Base-by-base conservation (phyloP, 177 flowering plant species). In the Vitis hybrid region DNA sequence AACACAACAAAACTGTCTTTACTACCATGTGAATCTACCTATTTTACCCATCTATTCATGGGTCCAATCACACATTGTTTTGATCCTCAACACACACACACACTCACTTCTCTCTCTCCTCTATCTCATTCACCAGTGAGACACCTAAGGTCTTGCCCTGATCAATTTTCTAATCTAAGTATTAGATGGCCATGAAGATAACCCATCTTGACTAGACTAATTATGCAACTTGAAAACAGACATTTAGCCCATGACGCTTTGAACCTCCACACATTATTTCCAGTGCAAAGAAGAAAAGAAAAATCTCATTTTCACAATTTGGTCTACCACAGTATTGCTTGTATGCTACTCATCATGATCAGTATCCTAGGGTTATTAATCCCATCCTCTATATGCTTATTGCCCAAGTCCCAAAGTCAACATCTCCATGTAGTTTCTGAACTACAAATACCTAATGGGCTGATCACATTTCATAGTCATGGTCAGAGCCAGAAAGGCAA, bases 201-300 rank as follows among this genome's bases (percentile, higher is more conserved):
- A 68, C 21, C 66, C 49, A 64, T 41, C 71, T 70, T 77, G 76
- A 69, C 74, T 73, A 21, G 74, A 56, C 74, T 57, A 73, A 73
- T 65, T 53, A 70, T 55, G 74, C 68, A 73, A 70, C 48, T 48
- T 58, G 74, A 77, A 56, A 57, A 35, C 18, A 53, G 48, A 61
- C 50, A 41, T 41, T 41, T 41, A 41, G 48, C 62, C n/a, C 13
- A 3, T 27, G 55, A 10, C 18, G 46, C 15, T 13, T 53, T 61
- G 18, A 30, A 30, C 1, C 32, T 30, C 59, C 68, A 48, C 35
- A 46, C 24, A 49, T 27, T 71, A 24, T 15, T 59, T 2, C 24
- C n/a, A 35, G 63, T 71, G 51, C 73, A 64, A 17, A 64, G 58
- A 24, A 57, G 30, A 9, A 61, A 57, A 14, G 20, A 50, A 55